Conservation (phyloP, 305 asterid genomes). For the Fraxinus velutina region DNA sequence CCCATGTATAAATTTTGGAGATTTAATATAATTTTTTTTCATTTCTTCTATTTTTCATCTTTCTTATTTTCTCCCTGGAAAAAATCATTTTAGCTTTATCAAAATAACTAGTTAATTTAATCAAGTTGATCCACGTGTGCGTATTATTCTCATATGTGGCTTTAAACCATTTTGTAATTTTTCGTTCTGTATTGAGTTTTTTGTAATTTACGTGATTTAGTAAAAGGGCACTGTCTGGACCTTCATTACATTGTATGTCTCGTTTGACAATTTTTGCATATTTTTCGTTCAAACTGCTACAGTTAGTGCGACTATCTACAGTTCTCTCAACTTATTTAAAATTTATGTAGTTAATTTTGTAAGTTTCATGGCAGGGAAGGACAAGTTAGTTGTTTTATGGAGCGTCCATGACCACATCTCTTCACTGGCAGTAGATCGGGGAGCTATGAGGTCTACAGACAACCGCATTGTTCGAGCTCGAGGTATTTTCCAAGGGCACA, state of each 20-base stretch:
- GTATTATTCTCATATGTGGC: neutral
- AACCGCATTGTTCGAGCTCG: slow-evolving; percentile 41
- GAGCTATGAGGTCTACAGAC: slow-evolving; percentile 23
- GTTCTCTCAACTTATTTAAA: neutral
- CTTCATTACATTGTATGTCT: neutral
- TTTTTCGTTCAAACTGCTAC: neutral
- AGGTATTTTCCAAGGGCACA: slow-evolving; percentile 46
- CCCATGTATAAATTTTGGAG: neutral
- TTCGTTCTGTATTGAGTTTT: neutral
- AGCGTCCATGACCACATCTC: slow-evolving; percentile 50
- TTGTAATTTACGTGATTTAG: neutral
- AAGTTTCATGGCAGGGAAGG: slow-evolving; percentile 40
- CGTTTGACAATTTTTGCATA: neutral
- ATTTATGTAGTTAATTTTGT: neutral
- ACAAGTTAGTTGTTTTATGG: slow-evolving; percentile 48
- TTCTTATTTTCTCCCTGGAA: neutral
- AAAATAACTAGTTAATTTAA: neutral
- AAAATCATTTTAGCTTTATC: neutral
- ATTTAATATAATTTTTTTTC: neutral
- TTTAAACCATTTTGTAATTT: neutral
- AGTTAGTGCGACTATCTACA: neutral
- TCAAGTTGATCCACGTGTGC: neutral
- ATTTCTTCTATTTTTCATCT: neutral
- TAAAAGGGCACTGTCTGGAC: neutral
- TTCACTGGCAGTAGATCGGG: slow-evolving; percentile 38